Conservation (phyloP, 164 flowering plant genomes). For the Liriodendron chinense region DNA sequence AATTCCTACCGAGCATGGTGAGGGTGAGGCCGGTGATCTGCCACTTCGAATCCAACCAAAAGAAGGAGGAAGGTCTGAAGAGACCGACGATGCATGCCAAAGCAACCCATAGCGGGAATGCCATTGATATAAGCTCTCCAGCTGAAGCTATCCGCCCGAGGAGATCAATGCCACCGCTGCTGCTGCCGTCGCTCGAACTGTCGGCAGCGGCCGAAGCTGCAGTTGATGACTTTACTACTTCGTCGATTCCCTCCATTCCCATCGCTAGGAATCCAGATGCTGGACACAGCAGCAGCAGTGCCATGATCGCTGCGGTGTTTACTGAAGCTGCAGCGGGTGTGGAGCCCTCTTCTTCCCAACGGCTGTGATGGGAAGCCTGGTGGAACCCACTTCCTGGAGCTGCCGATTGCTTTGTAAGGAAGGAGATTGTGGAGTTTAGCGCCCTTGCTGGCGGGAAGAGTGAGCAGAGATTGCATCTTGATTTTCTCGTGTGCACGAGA, state of each 20-base stretch:
- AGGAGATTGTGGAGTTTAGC: neutral
- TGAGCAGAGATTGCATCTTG: neutral
- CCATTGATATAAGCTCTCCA: constrained; percentile 57
- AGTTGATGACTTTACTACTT: neutral
- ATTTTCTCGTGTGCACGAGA: neutral
- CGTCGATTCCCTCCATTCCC: neutral
- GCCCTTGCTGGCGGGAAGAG: neutral
- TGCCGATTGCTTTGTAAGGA: neutral
- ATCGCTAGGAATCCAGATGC: neutral
- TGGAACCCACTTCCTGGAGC: neutral
- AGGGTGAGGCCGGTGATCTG: constrained; percentile 57
- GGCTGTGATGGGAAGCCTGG: neutral
- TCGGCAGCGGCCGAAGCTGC: neutral
- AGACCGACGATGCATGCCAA: constrained; percentile 69
- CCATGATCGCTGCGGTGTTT: neutral
- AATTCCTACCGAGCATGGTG: constrained; percentile 56
- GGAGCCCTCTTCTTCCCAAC: neutral
- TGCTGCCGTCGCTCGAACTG: neutral
- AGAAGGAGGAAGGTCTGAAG: constrained; percentile 47
- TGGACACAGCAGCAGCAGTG: neutral
- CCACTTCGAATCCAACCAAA: constrained; percentile 60
- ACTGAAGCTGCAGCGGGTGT: neutral
- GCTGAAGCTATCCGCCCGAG: neutral
- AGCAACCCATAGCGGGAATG: constrained; percentile 82
- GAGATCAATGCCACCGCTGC: neutral